These are phyloP conservation scores for Coccomyxa sp. DNA, from an alignment of 139 green algal genomes.

Conservation along the genomic window DNA sequence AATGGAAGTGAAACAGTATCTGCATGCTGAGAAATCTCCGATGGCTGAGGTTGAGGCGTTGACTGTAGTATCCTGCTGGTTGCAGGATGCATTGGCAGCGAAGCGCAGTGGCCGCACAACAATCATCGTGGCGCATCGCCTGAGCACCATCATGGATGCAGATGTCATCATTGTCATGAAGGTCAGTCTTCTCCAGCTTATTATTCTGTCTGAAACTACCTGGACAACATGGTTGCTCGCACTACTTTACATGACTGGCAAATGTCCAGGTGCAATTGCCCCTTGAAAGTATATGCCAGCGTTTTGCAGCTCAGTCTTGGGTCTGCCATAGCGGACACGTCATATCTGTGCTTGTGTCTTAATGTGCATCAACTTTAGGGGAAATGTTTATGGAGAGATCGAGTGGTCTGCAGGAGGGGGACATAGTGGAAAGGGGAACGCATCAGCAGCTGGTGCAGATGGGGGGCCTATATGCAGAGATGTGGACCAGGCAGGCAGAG, in stretches of 20 bases:
- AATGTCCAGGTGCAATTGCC: background rate
- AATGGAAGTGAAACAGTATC: background rate
- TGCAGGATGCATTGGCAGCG: conserved; percentile 29
- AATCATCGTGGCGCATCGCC: conserved; percentile 84
- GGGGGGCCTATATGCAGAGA: conserved; percentile 58
- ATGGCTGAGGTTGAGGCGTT: background rate
- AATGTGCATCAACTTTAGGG: background rate
- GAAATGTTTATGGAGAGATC: background rate
- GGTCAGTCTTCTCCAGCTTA: conserved; percentile 1
- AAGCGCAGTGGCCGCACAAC: conserved; percentile 48
- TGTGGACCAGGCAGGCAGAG: conserved; percentile 73
- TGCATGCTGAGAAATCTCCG: background rate
- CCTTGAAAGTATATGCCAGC: conserved; percentile 13
- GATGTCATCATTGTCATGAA: conserved; percentile 77
- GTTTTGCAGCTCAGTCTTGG: background rate
- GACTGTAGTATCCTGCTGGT: background rate
- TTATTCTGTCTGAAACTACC: background rate
- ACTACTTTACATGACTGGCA: background rate
- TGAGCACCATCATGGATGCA: conserved; percentile 77
- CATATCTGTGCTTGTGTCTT: background rate
- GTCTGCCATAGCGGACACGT: background rate
- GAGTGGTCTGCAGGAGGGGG: conserved; percentile 36
- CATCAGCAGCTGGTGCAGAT: conserved; percentile 70
- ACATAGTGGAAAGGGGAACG: conserved; percentile 64
- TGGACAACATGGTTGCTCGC: too few relatives aligned